phyloP scores from a whole-genome alignment of 345 rosid species.

The Lepidium didymum region DNA sequence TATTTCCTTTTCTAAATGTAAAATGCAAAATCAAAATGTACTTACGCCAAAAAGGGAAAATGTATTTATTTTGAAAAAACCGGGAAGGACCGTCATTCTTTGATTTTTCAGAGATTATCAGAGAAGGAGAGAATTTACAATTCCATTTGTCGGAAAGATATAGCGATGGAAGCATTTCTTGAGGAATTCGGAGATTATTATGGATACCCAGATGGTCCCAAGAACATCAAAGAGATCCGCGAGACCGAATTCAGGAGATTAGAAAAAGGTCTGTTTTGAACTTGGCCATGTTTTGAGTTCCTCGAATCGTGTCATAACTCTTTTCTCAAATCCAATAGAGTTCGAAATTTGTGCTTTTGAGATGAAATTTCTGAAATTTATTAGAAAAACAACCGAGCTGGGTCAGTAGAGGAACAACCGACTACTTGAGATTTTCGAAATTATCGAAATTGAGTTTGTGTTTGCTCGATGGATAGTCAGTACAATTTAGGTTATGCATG shows the following conservation, averaged over 20 bases:
- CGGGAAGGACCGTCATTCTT: slow-evolving; percentile 13
- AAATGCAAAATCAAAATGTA: not conserved
- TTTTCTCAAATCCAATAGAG: not conserved
- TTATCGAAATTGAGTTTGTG: not conserved
- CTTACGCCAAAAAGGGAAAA: not conserved
- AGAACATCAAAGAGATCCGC: slow-evolving; percentile 64
- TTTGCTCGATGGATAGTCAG: not conserved
- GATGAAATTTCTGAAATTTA: not conserved
- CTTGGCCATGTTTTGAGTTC: not conserved
- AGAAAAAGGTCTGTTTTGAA: slow-evolving; percentile 34
- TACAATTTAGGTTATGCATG: not conserved
- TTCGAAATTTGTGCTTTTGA: not conserved
- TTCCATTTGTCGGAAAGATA: not conserved
- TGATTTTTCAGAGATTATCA: slow-evolving; percentile 7
- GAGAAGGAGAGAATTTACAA: not conserved
- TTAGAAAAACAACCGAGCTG: not conserved
- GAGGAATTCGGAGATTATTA: slow-evolving; percentile 59
- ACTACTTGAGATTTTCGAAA: not conserved
- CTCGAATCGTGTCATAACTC: not conserved
- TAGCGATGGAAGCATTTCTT: slow-evolving; percentile 45
- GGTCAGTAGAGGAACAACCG: not conserved
- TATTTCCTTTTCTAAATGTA: not conserved
- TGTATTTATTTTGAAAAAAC: slow-evolving; percentile 7
- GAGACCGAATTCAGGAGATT: slow-evolving; percentile 79
- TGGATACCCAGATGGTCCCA: slow-evolving; percentile 78